phyloP scores from a whole-genome alignment of 2,329 filamentous ascomycete species.

The Coccinonectria pachysandricola region DNA sequence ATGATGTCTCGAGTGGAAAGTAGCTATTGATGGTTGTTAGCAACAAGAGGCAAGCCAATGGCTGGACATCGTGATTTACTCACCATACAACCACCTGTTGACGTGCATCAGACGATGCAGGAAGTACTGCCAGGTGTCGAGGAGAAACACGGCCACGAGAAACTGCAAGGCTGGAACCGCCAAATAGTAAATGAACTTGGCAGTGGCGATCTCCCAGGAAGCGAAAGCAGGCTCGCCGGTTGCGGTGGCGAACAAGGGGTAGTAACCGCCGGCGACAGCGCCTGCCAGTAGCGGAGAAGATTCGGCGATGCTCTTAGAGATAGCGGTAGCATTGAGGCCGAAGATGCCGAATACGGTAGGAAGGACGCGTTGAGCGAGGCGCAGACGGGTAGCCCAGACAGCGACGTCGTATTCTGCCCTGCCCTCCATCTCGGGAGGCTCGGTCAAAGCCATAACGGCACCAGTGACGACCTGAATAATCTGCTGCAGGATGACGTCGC shows the following conservation, averaged over 20 bases:
- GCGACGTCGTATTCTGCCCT: constrained; percentile 79
- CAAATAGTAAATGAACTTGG: constrained; percentile 70
- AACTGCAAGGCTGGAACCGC: constrained; percentile 71
- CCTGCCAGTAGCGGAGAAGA: constrained; percentile 67
- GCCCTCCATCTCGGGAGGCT: constrained; percentile 63
- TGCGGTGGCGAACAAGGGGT: constrained; percentile 58
- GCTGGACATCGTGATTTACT: constrained; percentile 25
- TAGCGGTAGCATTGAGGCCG: constrained; percentile 63
- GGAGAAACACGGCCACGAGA: constrained; percentile 57
- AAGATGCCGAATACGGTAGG: constrained; percentile 59
- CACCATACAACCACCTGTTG: constrained; percentile 95
- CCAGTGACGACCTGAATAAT: constrained; percentile 73
- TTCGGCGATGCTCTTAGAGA: constrained; percentile 65
- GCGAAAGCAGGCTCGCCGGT: constrained; percentile 65
- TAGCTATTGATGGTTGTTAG: constrained; percentile 38
- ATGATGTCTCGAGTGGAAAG: constrained; percentile 92
- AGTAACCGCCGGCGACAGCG: constrained; percentile 68
- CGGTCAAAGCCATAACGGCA: constrained; percentile 56
- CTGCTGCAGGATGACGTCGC: constrained; percentile 88
- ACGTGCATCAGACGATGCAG: constrained; percentile 93
- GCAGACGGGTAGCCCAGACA: constrained; percentile 77
- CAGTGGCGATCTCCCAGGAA: constrained; percentile 66
- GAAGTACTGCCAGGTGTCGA: constrained; percentile 99
- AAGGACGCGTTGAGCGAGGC: constrained; percentile 68
- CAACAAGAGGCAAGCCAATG: too few relatives aligned